A percentile compares a stretch with the other conserved stretches of the same genome.
Evolutionary conservation across 257 asterid genomes (phyloP).

Genomic region (Cruciata laevipes): DNA sequence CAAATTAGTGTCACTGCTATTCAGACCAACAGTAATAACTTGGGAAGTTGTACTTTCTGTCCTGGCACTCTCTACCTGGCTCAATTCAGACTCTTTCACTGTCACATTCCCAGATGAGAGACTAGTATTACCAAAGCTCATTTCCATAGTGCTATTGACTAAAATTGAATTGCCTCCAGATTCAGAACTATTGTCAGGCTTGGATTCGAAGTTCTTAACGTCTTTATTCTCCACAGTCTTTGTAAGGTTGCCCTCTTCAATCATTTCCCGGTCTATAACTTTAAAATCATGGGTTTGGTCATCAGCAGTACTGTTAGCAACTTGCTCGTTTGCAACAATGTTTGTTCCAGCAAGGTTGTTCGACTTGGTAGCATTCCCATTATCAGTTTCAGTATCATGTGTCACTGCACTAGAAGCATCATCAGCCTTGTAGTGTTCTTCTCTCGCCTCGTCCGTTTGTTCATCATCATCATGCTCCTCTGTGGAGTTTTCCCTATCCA

Average conservation of each 20-base stretch:
- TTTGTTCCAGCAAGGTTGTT: conserved; percentile 25
- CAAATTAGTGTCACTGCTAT: conserved; percentile 19
- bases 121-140: conserved; percentile 17
- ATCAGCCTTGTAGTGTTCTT: conserved; percentile 86
- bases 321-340: conserved; percentile 22
- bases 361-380: conserved; percentile 25
- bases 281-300: conserved; percentile 26
- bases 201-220: conserved; percentile 23
- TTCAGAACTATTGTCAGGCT: conserved; percentile 7
- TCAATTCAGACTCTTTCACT: conserved; percentile 21
- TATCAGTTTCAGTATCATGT: conserved; percentile 44
- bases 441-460: conserved; percentile 60
- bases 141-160: conserved; percentile 27
- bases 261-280: conserved; percentile 30
- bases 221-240: conserved; percentile 23
- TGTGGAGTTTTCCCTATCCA: conserved; percentile 30
- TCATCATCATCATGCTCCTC: conserved; percentile 40
- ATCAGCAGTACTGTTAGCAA: conserved; percentile 12
- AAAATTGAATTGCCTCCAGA: conserved; percentile 17
- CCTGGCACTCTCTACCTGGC: conserved; percentile 17
- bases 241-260: conserved; percentile 21
- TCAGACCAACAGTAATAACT: conserved; percentile 22
- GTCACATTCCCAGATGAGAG: conserved; percentile 29
- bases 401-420: conserved; percentile 99
- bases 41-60: conserved; percentile 18